These are phyloP conservation scores for Sordariomycetes sp. DNA, from an alignment of 2,329 filamentous ascomycete genomes.

Conservation along the genomic window DNA sequence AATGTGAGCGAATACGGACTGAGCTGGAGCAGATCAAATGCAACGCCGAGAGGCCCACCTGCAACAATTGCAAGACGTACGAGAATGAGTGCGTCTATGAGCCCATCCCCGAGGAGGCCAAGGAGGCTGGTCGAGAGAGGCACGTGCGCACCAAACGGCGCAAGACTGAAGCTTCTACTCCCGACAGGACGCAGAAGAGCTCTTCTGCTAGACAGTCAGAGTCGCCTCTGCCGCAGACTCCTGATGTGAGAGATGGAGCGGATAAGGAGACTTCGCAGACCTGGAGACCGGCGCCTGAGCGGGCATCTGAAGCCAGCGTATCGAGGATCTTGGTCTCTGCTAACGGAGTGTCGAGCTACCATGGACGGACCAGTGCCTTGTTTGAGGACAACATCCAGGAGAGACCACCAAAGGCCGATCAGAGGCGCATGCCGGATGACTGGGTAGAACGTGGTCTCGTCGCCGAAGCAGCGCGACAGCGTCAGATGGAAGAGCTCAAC, in stretches of 20 bases:
- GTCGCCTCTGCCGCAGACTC: too few relatives aligned
- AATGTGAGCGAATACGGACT: background rate
- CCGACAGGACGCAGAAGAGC: too few relatives aligned
- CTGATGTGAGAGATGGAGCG: background rate
- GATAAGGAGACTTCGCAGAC: too few relatives aligned
- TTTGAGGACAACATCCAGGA: slow-evolving; percentile 28
- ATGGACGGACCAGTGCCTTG: slow-evolving; percentile 37
- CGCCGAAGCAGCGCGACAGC: slow-evolving; percentile 35
- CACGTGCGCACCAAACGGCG: slow-evolving; percentile 5
- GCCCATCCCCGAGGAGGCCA: slow-evolving; percentile 18
- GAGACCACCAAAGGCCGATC: slow-evolving; percentile 7
- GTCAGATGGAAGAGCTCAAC: slow-evolving; percentile 41
- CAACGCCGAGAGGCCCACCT: slow-evolving; percentile 32
- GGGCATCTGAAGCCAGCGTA: slow-evolving; percentile 10
- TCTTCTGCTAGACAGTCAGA: too few relatives aligned
- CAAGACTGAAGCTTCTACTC: slow-evolving; percentile 1
- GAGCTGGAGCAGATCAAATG: slow-evolving; percentile 33
- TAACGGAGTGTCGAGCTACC: slow-evolving; percentile 33
- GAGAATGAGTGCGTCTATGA: slow-evolving; percentile 32
- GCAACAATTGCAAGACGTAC: slow-evolving; percentile 35
- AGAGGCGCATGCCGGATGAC: slow-evolving; percentile 20
- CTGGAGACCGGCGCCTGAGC: too few relatives aligned
- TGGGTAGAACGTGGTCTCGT: slow-evolving; percentile 35
- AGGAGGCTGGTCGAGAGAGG: slow-evolving; percentile 7
- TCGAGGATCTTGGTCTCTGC: slow-evolving; percentile 27